Evolutionary conservation across 2,329 filamentous ascomycete genomes (phyloP), one percentile per base, ranked within the genome.

Genomic region (Sporothrix schenckii): DNA sequence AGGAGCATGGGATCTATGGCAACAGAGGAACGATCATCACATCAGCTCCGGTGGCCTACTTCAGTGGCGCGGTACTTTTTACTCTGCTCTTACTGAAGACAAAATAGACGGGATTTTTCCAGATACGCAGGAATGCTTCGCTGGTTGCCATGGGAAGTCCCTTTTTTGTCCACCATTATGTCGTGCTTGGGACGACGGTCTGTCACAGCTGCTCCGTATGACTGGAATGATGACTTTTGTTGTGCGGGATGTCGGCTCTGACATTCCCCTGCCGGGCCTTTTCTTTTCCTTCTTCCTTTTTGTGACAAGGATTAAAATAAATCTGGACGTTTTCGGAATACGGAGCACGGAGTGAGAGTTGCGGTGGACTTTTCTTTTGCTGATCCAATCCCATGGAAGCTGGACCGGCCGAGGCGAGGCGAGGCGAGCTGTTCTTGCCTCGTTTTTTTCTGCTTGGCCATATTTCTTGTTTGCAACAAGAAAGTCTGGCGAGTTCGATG

Each of bases 61-160:
- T 24, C 61, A 50, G 34, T 50, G 60, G 56, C 39, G 21, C 58
- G 58, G 58, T 47, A 47, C 58, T 27, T 63, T 21, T n/a, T 7
- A 41, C 41, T 34, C 34, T 34, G 34, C 34, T 5, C 4, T 9
- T 34, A 9, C 34, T 34, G 34, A 5, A 6, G 1, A 34, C 34
- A 30, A 30, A 30, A 30, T 30, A 34, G 34, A 34, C 34, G 34
- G 7, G 34, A 34, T 7, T 7, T 7, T 34, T 50, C 39, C 58
- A 61, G 58, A 50, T 19, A 16, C 44, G 24, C 44, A 50, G 44
- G 61, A 65, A 65, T 65, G 61, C 44, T 65, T 50, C 60, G 60
- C 27, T 49, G 21, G 44, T 65, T 65, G 61, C 61, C 16, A 7
- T 65, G 44, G 24, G 47, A 1, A 6, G 58, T 63, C 44, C 44